Percentiles rank a stretch among this genome's conserved stretches.
These are phyloP conservation scores for Paulownia fortunei DNA, from an alignment of 257 asterid genomes.

Conservation along the genomic window DNA sequence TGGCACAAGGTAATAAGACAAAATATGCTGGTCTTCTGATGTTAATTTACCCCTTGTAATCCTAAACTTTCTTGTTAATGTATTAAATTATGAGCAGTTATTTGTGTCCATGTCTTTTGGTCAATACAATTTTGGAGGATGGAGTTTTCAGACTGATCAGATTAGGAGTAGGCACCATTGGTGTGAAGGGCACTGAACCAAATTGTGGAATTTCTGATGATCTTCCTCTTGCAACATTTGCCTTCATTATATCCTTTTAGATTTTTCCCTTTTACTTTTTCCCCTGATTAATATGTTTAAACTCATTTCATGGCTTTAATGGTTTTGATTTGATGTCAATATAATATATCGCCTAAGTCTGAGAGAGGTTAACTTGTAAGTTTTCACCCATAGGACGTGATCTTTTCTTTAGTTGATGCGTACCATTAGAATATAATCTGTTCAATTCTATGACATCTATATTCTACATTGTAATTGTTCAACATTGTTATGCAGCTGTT, in stretches of 20 bases:
- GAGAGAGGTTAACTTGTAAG: neutral
- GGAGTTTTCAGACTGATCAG: neutral
- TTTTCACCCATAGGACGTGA: neutral
- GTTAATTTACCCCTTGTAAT: neutral
- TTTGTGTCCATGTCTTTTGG: neutral
- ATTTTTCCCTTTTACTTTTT: neutral
- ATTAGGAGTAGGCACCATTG: neutral
- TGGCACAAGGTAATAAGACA: constrained; percentile 66
- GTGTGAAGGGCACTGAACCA: neutral
- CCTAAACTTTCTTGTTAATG: constrained; percentile 4
- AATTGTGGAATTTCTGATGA: neutral
- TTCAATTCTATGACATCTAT: neutral
- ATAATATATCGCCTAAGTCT: neutral
- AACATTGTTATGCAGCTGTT: constrained; percentile 64
- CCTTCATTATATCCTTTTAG: neutral
- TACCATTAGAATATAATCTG: constrained; percentile 1
- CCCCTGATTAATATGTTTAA: neutral
- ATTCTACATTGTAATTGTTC: neutral
- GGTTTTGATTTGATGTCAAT: neutral
- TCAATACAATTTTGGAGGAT: neutral
- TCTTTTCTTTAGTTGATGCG: constrained; percentile 10
- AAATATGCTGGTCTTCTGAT: constrained; percentile 25
- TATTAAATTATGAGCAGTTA: constrained; percentile 5
- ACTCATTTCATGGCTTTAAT: neutral
- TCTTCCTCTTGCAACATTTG: neutral